Evolutionary conservation across 2,329 filamentous ascomycete genomes (phyloP), one percentile per base, ranked within the genome.

Genomic region (Cryphonectria nitschkei): DNA sequence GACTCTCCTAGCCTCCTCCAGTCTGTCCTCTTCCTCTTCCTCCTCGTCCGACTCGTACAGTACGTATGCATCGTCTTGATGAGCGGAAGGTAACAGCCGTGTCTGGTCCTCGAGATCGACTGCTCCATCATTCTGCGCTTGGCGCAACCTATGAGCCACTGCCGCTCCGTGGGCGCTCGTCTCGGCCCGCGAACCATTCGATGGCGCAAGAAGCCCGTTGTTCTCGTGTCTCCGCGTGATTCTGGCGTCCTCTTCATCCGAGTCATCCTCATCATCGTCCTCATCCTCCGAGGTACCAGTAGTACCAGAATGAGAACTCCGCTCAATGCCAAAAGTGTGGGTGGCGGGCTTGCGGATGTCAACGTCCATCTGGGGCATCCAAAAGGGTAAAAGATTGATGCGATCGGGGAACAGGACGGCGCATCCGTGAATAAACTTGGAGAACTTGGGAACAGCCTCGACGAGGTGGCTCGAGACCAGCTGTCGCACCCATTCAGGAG

Each of bases 371-470:
- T 99, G 96, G 0, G 96, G 96, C 85, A 95, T 93, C 96, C 96
- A 99, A 85, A 93, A 99, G 0, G 96, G 96, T 7, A 99, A 85
- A 16, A 99, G 86, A 64, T 98, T 86, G 81, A 99, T 99, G 69
- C 92, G 90, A 61, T 90, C 88, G 0, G 95, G 95, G 80, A 98
- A 97, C 62, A 99, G 83, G 14, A 89, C 93, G 13, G 95, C 95
- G 1, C 92, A 94, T 71, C 96, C 96, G 80, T 99, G 96, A 71
- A 99, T 98, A 80, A 98, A 99, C 83, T 99, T 99, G 78, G 94
- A 98, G 82, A 98, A 99, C 79, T 99, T 99, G 73, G 96, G 96
- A 2, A 99, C 95, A n/a, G 96, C 95, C 82, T 99, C 96, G 2
- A 99, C 96, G 22, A 99, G 87, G 82, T 99, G 96, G 73, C 94